Percentiles rank a stretch among this genome's conserved stretches.
Evolutionary conservation across 495 filamentous ascomycete species (phyloP).

Genomic region (Aspergillus hancockii): DNA sequence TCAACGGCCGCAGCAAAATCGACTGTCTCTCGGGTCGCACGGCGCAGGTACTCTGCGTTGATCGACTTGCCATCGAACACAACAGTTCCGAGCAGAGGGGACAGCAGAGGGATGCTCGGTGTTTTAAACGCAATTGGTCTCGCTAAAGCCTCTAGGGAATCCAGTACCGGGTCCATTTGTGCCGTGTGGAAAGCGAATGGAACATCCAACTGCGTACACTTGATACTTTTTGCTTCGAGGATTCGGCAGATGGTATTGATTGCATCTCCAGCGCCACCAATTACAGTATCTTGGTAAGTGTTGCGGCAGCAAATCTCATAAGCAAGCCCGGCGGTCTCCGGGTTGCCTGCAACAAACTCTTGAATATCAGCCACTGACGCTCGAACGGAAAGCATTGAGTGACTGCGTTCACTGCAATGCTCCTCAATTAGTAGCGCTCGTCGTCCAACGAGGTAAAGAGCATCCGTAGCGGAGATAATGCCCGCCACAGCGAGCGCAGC

Average conservation of each 20-base stretch:
- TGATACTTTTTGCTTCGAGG: constrained; percentile 56
- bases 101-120: constrained; percentile 65
- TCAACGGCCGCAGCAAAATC: constrained; percentile 66
- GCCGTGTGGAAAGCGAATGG: constrained; percentile 82
- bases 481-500: constrained; percentile 81
- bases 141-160: constrained; percentile 61
- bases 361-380: constrained; percentile 35
- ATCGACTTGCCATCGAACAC: constrained; percentile 53
- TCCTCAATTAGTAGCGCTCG: constrained; percentile 75
- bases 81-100: constrained; percentile 63
- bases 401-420: constrained; percentile 69
- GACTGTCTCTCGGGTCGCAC: constrained; percentile 68
- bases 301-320: constrained; percentile 57
- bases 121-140: constrained; percentile 57
- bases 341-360: constrained; percentile 4
- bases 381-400: constrained; percentile 58
- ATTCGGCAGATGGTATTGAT: constrained; percentile 59
- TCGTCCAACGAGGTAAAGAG: constrained; percentile 76
- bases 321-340: not conserved
- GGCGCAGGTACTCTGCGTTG: constrained; percentile 57
- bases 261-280: constrained; percentile 43
- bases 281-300: constrained; percentile 47
- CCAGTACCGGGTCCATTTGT: constrained; percentile 76
- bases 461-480: constrained; percentile 75
- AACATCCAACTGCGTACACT: constrained; percentile 68